Percentiles rank a stretch among this genome's conserved stretches.
phyloP scores from a whole-genome alignment of 225 moss, liverwort and hornwort genomes.

The Sphagnum tenellum region DNA sequence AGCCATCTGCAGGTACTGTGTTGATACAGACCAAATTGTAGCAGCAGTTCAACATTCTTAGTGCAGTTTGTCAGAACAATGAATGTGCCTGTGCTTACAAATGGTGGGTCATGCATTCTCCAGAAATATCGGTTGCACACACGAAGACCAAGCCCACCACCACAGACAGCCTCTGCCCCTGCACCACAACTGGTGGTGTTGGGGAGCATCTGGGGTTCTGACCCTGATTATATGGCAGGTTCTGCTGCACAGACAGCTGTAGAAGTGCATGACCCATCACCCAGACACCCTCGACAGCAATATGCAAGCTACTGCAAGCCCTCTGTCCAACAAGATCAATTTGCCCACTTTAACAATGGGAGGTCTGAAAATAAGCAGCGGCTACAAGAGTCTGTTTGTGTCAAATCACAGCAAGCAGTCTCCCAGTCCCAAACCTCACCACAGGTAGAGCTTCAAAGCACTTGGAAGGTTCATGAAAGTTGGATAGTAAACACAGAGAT shows the following conservation, averaged over 20 bases:
- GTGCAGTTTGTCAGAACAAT: too few relatives aligned
- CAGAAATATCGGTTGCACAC: slow-evolving; percentile 98
- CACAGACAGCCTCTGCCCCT: slow-evolving; percentile 37
- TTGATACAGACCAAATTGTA: too few relatives aligned
- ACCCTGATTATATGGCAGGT: slow-evolving; percentile 43
- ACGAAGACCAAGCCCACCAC: slow-evolving; percentile 67
- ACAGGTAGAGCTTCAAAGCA: slow-evolving; percentile 14
- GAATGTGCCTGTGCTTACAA: too few relatives aligned
- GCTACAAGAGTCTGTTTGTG: slow-evolving; percentile 27
- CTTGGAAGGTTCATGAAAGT: too few relatives aligned
- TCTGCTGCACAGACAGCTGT: slow-evolving; percentile 17
- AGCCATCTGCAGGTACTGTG: slow-evolving; percentile 78
- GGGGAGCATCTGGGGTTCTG: slow-evolving; percentile 84
- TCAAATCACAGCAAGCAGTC: slow-evolving; percentile 52
- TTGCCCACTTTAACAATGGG: slow-evolving; percentile 46
- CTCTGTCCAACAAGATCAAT: slow-evolving; percentile 59
- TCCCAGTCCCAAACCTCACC: slow-evolving; percentile 77
- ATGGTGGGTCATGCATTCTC: background rate
- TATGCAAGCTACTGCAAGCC: slow-evolving; percentile 48
- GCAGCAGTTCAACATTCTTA: too few relatives aligned
- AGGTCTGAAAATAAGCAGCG: slow-evolving; percentile 15
- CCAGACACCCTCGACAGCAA: slow-evolving; percentile 26
- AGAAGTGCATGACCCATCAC: slow-evolving; percentile 41
- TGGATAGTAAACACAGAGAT: too few relatives aligned
- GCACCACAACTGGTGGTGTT: slow-evolving; percentile 69